Evolutionary conservation across 1,139 yeast genomes (phyloP), one percentile per base, ranked within the genome.

Genomic region (Petasospora fabianii): DNA sequence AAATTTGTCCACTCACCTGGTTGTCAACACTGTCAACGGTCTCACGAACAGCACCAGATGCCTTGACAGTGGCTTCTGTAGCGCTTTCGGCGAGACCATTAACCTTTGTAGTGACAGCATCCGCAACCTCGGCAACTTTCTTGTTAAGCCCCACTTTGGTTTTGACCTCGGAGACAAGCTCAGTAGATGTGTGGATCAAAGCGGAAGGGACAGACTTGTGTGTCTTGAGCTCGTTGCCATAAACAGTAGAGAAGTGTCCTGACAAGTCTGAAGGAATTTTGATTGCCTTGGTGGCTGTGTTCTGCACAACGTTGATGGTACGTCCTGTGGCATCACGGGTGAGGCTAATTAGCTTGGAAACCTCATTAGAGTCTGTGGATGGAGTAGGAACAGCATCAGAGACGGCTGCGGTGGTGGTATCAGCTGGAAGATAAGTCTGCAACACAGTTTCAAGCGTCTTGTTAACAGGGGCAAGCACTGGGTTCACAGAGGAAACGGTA

Each of bases 401-500:
- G n/a, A n/a, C n/a, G n/a, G 36, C n/a, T 6, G 21, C 34, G n/a
- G 35, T n/a, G 12, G 35, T 14, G 9, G 36, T 6, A 10, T 29
- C 15, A 6, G 39, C 14, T 35, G 49, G 49, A 8, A 46, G 41
- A 33, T 43, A 46, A 6, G 28, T 20, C 20, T 43, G 42, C n/a
- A 46, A 35, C 6, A 38, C 43, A n/a, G 38, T 21, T 30, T 46
- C 49, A n/a, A 46, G 27, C 1, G 38, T 32, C 35, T 33, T 35
- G 38, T 46, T 46, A 14, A 46, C 43, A 18, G 46, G 46, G 24
- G 43, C 41, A 9, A 46, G 34, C 24, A 43, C 39, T 3, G 49
- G 49, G 30, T 46, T 46, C 21, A 43, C 42, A 8, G 43, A 34
- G 20, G 42, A 33, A 15, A 39, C 33, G 17, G 40, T 40, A 31